phyloP scores from a whole-genome alignment of 2,329 filamentous ascomycete species.

The Sclerotiophoma versabilis region DNA sequence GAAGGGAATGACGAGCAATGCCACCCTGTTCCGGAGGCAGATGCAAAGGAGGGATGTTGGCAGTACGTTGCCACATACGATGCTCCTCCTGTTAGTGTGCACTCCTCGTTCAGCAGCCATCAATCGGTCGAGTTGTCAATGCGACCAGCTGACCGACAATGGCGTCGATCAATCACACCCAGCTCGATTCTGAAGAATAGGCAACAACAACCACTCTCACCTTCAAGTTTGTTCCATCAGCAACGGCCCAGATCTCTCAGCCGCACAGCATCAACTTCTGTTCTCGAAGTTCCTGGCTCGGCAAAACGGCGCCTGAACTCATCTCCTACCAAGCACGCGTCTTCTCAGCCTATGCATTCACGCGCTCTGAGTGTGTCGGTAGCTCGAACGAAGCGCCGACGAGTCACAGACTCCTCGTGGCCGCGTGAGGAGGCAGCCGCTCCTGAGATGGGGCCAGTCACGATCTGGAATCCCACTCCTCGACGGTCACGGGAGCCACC shows the following conservation, averaged over 20 bases:
- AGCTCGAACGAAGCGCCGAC: conserved; percentile 57
- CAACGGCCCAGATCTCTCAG: conserved; percentile 35
- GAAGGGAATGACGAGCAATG: conserved; percentile 45
- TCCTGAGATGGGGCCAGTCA: conserved; percentile 33
- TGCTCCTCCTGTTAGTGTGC: conserved; percentile 55
- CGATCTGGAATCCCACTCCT: conserved; percentile 49
- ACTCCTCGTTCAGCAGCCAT: conserved; percentile 54
- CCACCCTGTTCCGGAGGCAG: conserved; percentile 63
- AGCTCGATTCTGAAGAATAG: conserved; percentile 42
- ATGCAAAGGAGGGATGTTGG: conserved; percentile 72
- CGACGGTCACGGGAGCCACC: conserved; percentile 54
- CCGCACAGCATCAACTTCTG: conserved; percentile 40
- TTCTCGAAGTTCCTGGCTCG: conserved; percentile 31
- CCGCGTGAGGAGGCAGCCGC: conserved; percentile 25
- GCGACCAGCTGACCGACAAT: conserved; percentile 44
- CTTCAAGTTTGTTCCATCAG: conserved; percentile 43
- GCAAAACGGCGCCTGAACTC: conserved; percentile 43
- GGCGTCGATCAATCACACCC: conserved; percentile 46
- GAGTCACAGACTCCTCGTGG: conserved; percentile 42
- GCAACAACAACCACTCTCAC: conserved; percentile 44
- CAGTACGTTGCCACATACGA: conserved; percentile 71
- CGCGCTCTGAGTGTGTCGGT: conserved; percentile 47
- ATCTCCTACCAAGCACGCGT: conserved; percentile 40
- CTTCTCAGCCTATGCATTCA: conserved; percentile 36
- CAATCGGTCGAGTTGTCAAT: conserved; percentile 42